Conservation (phyloP, 495 filamentous ascomycete genomes). For the Neurospora tetrasperma region DNA sequence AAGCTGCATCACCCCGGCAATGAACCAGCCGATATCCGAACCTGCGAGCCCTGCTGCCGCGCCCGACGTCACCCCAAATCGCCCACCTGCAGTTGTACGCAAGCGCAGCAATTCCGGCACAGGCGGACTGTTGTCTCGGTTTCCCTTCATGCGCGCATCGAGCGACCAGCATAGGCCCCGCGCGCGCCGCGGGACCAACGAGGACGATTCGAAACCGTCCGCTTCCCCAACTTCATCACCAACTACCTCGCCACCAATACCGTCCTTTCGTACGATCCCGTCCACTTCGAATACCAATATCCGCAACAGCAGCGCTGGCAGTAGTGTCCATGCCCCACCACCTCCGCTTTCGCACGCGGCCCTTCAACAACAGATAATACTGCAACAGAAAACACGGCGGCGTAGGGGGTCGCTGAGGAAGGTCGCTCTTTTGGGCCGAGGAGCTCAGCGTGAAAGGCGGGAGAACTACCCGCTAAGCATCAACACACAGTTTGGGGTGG, state of each 20-base stretch:
- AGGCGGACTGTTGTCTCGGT: constrained; percentile 48
- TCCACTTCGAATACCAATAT: constrained; percentile 6
- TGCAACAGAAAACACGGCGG: constrained; percentile 61
- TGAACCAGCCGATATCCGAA: constrained; percentile 13
- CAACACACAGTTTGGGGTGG: constrained; percentile 26
- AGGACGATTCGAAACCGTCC: constrained; percentile 12
- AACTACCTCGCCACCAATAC: constrained; percentile 17
- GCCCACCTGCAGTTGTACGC: constrained; percentile 12
- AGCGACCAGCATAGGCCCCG: constrained; percentile 32
- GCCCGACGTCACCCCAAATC: constrained; percentile 12
- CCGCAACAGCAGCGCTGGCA: constrained; percentile 21
- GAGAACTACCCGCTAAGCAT: constrained; percentile 36
- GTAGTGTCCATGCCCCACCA: constrained; percentile 23
- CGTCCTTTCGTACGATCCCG: constrained; percentile 19
- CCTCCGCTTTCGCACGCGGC: constrained; percentile 35
- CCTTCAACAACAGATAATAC: constrained; percentile 40
- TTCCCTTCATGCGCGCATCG: constrained; percentile 52
- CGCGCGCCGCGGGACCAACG: constrained; percentile 31
- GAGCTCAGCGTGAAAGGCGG: constrained; percentile 48
- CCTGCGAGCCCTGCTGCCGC: constrained; percentile 2
- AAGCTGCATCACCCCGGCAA: not conserved
- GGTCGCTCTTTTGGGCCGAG: constrained; percentile 64
- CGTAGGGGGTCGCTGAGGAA: constrained; percentile 73
- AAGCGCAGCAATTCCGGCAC: constrained; percentile 24
- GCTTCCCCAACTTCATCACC: constrained; percentile 8